These are phyloP conservation scores for Nothophytophthora sp. DNA, from an alignment of 352 stramenopile genomes.

Conservation along the genomic window DNA sequence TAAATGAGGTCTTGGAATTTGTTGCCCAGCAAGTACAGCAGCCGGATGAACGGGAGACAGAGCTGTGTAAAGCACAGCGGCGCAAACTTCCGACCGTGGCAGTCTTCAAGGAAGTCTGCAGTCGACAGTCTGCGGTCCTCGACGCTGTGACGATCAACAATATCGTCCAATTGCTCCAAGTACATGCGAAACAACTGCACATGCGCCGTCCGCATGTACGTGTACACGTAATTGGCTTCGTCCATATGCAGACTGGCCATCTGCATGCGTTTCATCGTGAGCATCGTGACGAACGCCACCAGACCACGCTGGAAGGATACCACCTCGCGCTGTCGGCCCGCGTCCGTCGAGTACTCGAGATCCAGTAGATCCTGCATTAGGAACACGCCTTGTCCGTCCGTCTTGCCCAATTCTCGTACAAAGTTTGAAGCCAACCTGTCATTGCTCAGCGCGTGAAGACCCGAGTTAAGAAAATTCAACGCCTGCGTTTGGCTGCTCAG, in stretches of 20 bases:
- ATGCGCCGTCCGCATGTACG: constrained; percentile 23
- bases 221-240: constrained; percentile 41
- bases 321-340: constrained; percentile 22
- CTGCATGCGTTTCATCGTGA: constrained; percentile 33
- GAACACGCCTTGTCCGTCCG: constrained; percentile 23
- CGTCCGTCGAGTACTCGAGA: constrained; percentile 29
- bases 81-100: constrained; percentile 24
- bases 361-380: constrained; percentile 29
- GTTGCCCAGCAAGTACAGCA: constrained; percentile 40
- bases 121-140: constrained; percentile 24
- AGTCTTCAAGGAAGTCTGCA: constrained; percentile 24
- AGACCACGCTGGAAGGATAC: constrained; percentile 42
- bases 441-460: constrained; percentile 33
- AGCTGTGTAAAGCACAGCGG: constrained; percentile 43
- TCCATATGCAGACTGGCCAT: constrained; percentile 38
- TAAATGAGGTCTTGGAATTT: constrained; percentile 57
- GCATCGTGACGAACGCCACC: constrained; percentile 31
- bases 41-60: constrained; percentile 31
- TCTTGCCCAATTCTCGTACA: constrained; percentile 32
- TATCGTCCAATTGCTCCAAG: constrained; percentile 26
- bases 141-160: constrained; percentile 32
- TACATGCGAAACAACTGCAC: constrained; percentile 31
- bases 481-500: constrained; percentile 35
- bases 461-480: constrained; percentile 45
- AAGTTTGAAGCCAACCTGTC: constrained; percentile 31